Base-by-base conservation (phyloP, 2,329 filamentous ascomycete species). In the Arthrobotrys sphaeroides region DNA sequence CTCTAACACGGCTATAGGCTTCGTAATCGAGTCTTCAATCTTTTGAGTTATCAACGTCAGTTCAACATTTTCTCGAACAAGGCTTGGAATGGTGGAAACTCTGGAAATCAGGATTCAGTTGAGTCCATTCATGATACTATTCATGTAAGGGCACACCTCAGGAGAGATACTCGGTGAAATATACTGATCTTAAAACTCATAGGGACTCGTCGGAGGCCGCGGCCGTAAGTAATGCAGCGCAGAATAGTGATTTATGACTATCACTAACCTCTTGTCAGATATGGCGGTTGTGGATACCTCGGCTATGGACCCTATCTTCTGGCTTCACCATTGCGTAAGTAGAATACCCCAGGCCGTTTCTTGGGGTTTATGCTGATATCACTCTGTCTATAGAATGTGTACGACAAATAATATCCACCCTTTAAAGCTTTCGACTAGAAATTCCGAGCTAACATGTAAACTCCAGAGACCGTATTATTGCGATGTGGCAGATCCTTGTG, bases 1-100 rank as follows among this genome's bases (percentile, higher is more conserved):
- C 9, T 51, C 57, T 49, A 31, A 64, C n/a, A 10, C n/a, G 12
- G 10, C 5, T 43, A 28, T 33, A 75, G 72, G 3, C 47, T 75
- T 1, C 72, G 72, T 16, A 75, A 75, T 20, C 72, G 72, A 62
- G 72, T 75, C 5, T 75, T 62, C 59, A 75, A 75, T 33, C 51
- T 75, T 22, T 28, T 75, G 10, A 75, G 28, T 16, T 75, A 69
- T 40, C 55, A 75, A 38, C 55, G 26, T 9, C 24, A 65, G 26
- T 75, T 69, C 36, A 53, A 64, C 20, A 45, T 75, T 22, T 75
- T 75, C 36, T 75, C 72, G 7, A 75, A 75, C 43, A 75, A 75
- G 40, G 72, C 72, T 28, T 75, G 72, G 72, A 65, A 75, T 49
- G 65, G 59, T 13, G 72, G 72, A 38, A 68, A 64, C 10, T 40